Conservation (phyloP, 1,284 basidiomycete genomes). For the Volvariella volvacea region DNA sequence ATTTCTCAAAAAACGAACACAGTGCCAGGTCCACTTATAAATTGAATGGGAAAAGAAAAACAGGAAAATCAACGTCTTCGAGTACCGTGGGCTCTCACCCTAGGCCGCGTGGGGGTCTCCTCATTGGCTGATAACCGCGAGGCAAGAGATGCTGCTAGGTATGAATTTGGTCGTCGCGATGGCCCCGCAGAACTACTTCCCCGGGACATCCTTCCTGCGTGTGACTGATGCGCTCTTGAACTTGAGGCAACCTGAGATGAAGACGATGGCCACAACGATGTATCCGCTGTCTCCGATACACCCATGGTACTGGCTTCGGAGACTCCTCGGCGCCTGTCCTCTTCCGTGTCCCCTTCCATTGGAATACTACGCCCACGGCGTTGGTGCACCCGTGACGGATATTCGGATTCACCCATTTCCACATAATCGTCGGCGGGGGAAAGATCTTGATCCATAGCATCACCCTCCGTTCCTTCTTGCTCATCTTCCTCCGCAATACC, state of each 20-base stretch:
- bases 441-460: constrained; percentile 67
- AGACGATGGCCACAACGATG: constrained; percentile 26
- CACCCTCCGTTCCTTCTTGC: constrained; percentile 37
- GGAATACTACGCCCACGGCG: constrained; percentile 15
- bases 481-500: constrained; percentile 21
- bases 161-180: constrained; percentile 8
- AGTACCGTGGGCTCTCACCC: constrained; percentile 29
- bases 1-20: no score
- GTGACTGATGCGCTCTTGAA: constrained; percentile 1
- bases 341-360: constrained; percentile 11
- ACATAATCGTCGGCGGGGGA: constrained; percentile 41
- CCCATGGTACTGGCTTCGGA: constrained; percentile 8
- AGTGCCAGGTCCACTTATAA: background rate
- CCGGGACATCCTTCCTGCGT: constrained; percentile 10
- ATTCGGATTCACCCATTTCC: constrained; percentile 20
- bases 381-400: constrained; percentile 4
- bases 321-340: constrained; percentile 7
- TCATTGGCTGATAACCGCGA: constrained; percentile 29
- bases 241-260: constrained; percentile 1
- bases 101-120: constrained; percentile 59
- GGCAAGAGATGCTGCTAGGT: constrained; percentile 6
- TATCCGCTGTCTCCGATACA: constrained; percentile 20
- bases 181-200: constrained; percentile 11
- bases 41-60: constrained; percentile 3
- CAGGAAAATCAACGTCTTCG: constrained; percentile 22